Conservation (phyloP, 2,329 filamentous ascomycete species). For the Mollisia scopiformis region DNA sequence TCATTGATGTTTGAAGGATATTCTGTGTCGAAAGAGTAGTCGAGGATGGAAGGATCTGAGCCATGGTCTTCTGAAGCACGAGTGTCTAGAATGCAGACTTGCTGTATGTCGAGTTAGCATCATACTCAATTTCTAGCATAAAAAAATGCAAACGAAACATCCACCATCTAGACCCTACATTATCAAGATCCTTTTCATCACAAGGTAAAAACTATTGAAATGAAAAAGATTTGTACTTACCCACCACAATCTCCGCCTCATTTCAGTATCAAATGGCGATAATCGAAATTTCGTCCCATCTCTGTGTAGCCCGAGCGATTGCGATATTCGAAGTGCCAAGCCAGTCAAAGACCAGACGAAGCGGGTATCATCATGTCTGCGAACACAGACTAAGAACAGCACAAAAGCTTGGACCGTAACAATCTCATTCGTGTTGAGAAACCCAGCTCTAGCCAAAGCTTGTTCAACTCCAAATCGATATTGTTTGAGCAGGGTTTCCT, state of each 20-base stretch:
- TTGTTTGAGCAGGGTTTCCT: constrained; percentile 45
- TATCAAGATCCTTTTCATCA: no score
- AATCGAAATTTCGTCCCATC: constrained; percentile 58
- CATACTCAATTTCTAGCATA: background rate
- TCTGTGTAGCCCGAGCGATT: constrained; percentile 62
- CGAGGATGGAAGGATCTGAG: constrained; percentile 60
- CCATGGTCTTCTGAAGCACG: constrained; percentile 66
- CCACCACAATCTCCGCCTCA: constrained; percentile 62
- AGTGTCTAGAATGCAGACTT: constrained; percentile 61
- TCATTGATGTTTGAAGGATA: constrained; percentile 53
- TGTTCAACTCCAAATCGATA: constrained; percentile 59
- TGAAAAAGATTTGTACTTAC: background rate
- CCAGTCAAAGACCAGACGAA: constrained; percentile 61
- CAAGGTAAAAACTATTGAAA: no score
- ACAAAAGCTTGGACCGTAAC: constrained; percentile 58
- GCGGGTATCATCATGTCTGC: constrained; percentile 46
- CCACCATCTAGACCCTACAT: no score
- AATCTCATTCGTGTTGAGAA: constrained; percentile 56
- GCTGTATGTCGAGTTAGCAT: constrained; percentile 32
- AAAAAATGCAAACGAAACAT: no score
- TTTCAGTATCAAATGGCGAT: constrained; percentile 62
- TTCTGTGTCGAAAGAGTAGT: constrained; percentile 61
- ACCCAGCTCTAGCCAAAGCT: constrained; percentile 55
- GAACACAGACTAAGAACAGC: constrained; percentile 56
- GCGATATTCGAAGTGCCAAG: constrained; percentile 59